Percentiles rank a stretch among this genome's conserved stretches.
Evolutionary conservation across 768 basidiomycete species (phyloP).

Genomic region (Amanita muscaria): DNA sequence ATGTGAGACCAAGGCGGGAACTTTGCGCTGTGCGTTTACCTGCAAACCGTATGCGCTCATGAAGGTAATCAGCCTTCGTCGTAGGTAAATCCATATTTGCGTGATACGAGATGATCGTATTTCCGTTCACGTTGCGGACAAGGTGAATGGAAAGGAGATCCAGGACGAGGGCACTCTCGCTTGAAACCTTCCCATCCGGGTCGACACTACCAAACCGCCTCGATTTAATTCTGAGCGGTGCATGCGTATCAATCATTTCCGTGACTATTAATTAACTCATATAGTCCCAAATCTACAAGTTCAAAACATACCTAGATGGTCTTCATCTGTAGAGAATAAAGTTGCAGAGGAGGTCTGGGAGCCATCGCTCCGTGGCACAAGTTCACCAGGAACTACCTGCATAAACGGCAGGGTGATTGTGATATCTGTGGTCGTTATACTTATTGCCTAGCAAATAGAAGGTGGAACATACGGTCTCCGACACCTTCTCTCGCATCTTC

Average conservation of each 20-base stretch:
- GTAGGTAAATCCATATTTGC: slow-evolving; percentile 29
- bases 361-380: slow-evolving; percentile 10
- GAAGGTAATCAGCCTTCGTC: slow-evolving; percentile 33
- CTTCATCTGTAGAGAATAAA: slow-evolving; percentile 4
- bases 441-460: background rate
- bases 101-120: slow-evolving; percentile 44
- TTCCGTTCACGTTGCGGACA: slow-evolving; percentile 33
- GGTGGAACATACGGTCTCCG: slow-evolving; percentile 43
- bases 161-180: slow-evolving; percentile 27
- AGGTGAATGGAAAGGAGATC: slow-evolving; percentile 43
- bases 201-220: background rate
- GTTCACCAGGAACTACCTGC: slow-evolving; percentile 27
- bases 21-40: slow-evolving; percentile 17
- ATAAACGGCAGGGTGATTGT: slow-evolving; percentile 50
- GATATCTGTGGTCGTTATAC: slow-evolving; percentile 32
- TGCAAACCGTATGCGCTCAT: slow-evolving; percentile 40
- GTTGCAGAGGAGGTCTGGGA: slow-evolving; percentile 10
- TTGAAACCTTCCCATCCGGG: slow-evolving; percentile 9
- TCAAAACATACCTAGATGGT: background rate
- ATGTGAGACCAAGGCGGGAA: slow-evolving; percentile 1
- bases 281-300: background rate
- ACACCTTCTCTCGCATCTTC: slow-evolving; percentile 30
- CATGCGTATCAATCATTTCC: slow-evolving; percentile 29
- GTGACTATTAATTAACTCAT: background rate
- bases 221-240: slow-evolving; percentile 20